A percentile compares a stretch with the other conserved stretches of the same genome.
These are phyloP conservation scores for Podospora comata DNA, from an alignment of 495 filamentous ascomycete genomes.

Conservation along the genomic window DNA sequence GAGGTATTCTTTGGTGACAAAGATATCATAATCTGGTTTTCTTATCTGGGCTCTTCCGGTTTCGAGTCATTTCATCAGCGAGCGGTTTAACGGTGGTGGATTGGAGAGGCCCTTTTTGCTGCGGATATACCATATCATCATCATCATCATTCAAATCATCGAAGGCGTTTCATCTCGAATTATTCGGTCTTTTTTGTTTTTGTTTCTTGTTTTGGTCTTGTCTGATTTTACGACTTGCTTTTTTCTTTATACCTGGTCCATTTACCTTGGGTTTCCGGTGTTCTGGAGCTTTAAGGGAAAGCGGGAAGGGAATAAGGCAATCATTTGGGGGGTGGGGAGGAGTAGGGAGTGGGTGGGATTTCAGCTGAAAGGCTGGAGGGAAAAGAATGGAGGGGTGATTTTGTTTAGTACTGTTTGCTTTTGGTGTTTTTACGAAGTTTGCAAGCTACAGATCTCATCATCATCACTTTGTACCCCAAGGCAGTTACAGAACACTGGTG, in stretches of 20 bases:
- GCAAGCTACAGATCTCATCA: background rate
- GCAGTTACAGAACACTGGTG: no score
- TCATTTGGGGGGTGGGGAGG: background rate
- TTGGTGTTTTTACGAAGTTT: background rate
- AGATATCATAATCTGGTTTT: background rate
- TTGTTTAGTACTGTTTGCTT: background rate
- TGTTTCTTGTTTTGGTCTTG: background rate
- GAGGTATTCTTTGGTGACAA: background rate
- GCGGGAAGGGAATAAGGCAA: background rate
- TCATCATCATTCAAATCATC: background rate
- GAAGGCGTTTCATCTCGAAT: constrained; percentile 2
- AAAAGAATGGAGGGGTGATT: background rate
- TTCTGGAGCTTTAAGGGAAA: background rate
- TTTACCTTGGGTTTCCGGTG: background rate
- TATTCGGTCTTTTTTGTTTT: constrained; percentile 1
- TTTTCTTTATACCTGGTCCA: background rate
- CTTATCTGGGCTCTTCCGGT: constrained; percentile 1
- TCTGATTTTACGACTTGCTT: background rate
- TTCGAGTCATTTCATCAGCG: background rate
- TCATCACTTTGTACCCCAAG: background rate
- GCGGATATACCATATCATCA: constrained; percentile 4
- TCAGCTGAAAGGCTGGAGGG: background rate
- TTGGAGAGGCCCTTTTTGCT: background rate
- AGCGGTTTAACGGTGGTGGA: background rate
- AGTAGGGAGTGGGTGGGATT: background rate